These are phyloP conservation scores for Backusella luteola DNA, from an alignment of 192 early-diverging fungal genomes.

Conservation along the genomic window DNA sequence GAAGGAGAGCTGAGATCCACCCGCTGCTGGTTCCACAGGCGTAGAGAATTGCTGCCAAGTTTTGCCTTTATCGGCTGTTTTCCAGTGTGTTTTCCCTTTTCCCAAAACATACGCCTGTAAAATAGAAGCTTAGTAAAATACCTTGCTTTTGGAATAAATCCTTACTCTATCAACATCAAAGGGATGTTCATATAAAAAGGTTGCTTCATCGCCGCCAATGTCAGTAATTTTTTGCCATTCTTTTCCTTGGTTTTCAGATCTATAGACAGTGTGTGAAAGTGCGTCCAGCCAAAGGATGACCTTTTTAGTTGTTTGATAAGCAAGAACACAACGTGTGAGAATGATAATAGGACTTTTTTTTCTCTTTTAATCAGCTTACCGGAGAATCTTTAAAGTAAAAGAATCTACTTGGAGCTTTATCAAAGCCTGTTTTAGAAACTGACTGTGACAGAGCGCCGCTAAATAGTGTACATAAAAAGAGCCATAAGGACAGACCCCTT, in stretches of 20 bases:
- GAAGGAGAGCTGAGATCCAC: slow-evolving; percentile 49
- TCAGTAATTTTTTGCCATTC: slow-evolving; percentile 50
- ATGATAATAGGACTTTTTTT: not conserved
- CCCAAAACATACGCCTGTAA: slow-evolving; percentile 59
- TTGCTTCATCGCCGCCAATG: slow-evolving; percentile 44
- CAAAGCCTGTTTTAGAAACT: slow-evolving; percentile 33
- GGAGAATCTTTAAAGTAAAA: slow-evolving; percentile 59
- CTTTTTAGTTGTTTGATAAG: slow-evolving; percentile 11
- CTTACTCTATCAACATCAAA: slow-evolving; percentile 61
- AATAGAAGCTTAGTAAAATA: slow-evolving; percentile 29
- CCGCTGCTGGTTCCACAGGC: slow-evolving; percentile 34
- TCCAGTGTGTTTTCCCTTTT: slow-evolving; percentile 50
- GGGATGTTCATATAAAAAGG: slow-evolving; percentile 59
- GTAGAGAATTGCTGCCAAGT: slow-evolving; percentile 58
- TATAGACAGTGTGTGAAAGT: slow-evolving; percentile 46
- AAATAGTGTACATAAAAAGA: not conserved
- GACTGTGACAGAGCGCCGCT: not conserved
- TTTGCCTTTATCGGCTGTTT: slow-evolving; percentile 55
- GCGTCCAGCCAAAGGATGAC: slow-evolving; percentile 56
- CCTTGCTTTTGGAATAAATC: slow-evolving; percentile 31
- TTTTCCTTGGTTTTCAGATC: slow-evolving; percentile 68
- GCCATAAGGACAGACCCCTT: slow-evolving; percentile 9
- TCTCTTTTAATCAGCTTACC: slow-evolving; percentile 25
- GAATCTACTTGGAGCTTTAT: slow-evolving; percentile 39
- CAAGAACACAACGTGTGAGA: not conserved